phyloP scores from a whole-genome alignment of 2,329 filamentous ascomycete species.

The Monascus ruber region DNA sequence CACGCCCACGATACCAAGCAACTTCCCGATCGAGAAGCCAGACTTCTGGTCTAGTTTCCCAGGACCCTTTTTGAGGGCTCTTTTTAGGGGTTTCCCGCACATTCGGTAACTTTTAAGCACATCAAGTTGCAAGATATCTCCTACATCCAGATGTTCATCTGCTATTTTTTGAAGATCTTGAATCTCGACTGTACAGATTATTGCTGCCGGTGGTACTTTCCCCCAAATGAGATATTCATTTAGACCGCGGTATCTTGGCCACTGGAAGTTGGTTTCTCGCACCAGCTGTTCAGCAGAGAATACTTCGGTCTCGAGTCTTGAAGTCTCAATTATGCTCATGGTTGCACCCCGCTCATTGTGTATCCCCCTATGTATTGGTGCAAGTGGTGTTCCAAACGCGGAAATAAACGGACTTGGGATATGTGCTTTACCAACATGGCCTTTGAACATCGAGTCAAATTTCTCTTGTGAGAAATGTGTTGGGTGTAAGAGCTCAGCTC shows the following conservation, averaged over 20 bases:
- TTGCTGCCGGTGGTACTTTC: slow-evolving; percentile 12
- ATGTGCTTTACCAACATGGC: slow-evolving; percentile 13
- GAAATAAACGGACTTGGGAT: slow-evolving; percentile 25
- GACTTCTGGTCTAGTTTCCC: slow-evolving; percentile 6
- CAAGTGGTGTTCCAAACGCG: slow-evolving; percentile 11
- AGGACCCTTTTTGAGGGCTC: slow-evolving; percentile 3
- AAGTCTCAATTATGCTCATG: slow-evolving; percentile 18
- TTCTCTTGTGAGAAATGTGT: slow-evolving; percentile 5
- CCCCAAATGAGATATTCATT: slow-evolving; percentile 29
- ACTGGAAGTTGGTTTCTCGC: slow-evolving; percentile 4
- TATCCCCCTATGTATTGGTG: slow-evolving; percentile 23
- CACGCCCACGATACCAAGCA: slow-evolving; percentile 11
- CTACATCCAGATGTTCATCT: slow-evolving; percentile 8
- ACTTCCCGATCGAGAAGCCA: slow-evolving; percentile 11
- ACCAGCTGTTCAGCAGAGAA: slow-evolving; percentile 19
- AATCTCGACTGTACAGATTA: slow-evolving; percentile 18
- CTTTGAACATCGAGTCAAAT: slow-evolving; percentile 11
- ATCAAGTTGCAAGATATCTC: slow-evolving; percentile 15
- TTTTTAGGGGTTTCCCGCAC: slow-evolving; percentile 6
- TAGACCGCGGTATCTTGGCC: slow-evolving; percentile 13
- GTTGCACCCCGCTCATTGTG: slow-evolving; percentile 10
- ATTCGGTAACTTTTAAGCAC: slow-evolving; percentile 4
- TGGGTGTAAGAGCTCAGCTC: slow-evolving; percentile 4
- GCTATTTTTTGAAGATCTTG: slow-evolving; percentile 11
- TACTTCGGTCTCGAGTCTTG: slow-evolving; percentile 10